Evolutionary conservation across 495 filamentous ascomycete species (phyloP).

Genomic region (Lophiotrema nucula): DNA sequence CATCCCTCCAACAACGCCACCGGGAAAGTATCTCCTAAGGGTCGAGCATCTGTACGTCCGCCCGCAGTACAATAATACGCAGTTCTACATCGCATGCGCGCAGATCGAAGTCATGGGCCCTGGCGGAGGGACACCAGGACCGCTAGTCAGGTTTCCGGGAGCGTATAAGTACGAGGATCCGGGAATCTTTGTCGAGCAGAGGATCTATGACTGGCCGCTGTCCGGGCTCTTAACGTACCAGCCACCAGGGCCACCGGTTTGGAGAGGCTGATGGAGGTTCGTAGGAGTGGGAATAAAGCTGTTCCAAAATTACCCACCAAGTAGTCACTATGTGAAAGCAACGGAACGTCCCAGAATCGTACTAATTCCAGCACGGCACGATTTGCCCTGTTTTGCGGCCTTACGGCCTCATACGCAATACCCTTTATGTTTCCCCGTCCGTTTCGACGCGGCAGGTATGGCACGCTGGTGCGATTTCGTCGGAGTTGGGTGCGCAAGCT

Average conservation of each 20-base stretch:
- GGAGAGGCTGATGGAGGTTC: conserved; percentile 22
- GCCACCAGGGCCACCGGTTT: conserved; percentile 15
- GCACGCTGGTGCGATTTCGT: too few relatives aligned
- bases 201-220: conserved; percentile 9
- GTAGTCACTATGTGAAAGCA: too few relatives aligned
- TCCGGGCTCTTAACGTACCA: conserved; percentile 4
- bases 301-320: too few relatives aligned
- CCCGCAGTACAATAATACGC: not conserved
- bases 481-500: too few relatives aligned
- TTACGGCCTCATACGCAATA: too few relatives aligned
- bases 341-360: too few relatives aligned
- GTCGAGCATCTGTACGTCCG: not conserved
- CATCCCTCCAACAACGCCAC: conserved; percentile 6
- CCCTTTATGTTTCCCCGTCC: too few relatives aligned
- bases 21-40: conserved; percentile 3
- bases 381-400: too few relatives aligned
- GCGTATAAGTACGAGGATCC: not conserved
- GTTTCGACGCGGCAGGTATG: too few relatives aligned
- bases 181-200: conserved; percentile 9
- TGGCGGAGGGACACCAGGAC: not conserved
- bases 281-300: too few relatives aligned
- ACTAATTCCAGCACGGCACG: too few relatives aligned
- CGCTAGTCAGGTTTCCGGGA: conserved; percentile 22
- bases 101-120: not conserved
- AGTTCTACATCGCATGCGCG: conserved; percentile 7